These are phyloP conservation scores for Amanita rimosa DNA, from an alignment of 768 basidiomycete species.

Conservation along the genomic window DNA sequence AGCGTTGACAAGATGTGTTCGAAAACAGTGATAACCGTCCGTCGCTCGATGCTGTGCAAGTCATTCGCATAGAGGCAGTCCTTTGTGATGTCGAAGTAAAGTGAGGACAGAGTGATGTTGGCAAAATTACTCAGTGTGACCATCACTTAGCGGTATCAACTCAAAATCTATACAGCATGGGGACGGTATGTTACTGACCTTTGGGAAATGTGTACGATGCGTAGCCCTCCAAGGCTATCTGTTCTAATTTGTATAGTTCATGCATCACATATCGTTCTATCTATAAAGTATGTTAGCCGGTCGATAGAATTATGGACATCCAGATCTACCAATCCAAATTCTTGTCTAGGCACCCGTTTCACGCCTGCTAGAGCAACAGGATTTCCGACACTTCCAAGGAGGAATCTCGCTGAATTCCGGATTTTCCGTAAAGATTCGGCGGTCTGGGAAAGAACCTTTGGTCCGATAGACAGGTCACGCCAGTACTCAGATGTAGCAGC, in stretches of 20 bases:
- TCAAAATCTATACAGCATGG: not conserved
- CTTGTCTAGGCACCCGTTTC: constrained; percentile 26
- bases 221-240: constrained; percentile 57
- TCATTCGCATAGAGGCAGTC: constrained; percentile 77
- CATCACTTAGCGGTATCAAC: constrained; percentile 39
- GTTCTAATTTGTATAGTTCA: constrained; percentile 67
- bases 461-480: constrained; percentile 80
- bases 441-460: constrained; percentile 62
- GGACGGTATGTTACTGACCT: constrained; percentile 33
- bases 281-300: constrained; percentile 25
- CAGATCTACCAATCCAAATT: constrained; percentile 54
- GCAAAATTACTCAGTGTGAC: constrained; percentile 65
- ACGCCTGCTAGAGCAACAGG: constrained; percentile 15
- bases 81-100: constrained; percentile 90
- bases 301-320: not conserved
- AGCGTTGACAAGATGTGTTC: constrained; percentile 63
- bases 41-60: constrained; percentile 37
- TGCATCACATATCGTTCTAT: constrained; percentile 81
- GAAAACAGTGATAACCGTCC: constrained; percentile 59
- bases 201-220: constrained; percentile 67
- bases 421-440: constrained; percentile 73
- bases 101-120: constrained; percentile 74
- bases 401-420: constrained; percentile 77
- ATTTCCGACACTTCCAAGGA: constrained; percentile 67
- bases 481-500: constrained; percentile 85